Conservation (phyloP, 805 yeast species). For the Grigorovia jiainica region DNA sequence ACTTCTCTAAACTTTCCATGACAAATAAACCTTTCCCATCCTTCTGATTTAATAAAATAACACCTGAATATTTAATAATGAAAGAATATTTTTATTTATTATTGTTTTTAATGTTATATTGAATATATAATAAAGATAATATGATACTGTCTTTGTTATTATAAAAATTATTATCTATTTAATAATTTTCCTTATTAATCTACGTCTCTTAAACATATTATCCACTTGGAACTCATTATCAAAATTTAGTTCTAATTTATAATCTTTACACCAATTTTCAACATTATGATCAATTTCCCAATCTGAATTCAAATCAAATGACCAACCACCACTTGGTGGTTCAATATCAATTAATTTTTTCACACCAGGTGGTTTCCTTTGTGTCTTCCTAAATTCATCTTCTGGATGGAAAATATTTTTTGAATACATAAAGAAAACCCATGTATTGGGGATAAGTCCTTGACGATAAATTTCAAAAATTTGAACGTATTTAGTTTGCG, state of each 20-base stretch:
- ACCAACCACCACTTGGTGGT: slow-evolving; percentile 65
- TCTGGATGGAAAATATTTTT: slow-evolving; percentile 42
- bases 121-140: not conserved
- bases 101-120: too few relatives aligned
- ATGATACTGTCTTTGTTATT: not conserved
- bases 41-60: too few relatives aligned
- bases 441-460: slow-evolving; percentile 48
- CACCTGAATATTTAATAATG: too few relatives aligned
- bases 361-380: slow-evolving; percentile 59
- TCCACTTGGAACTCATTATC: slow-evolving; percentile 43
- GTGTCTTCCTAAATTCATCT: slow-evolving; percentile 37
- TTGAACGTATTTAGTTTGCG: slow-evolving; percentile 56
- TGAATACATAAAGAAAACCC: slow-evolving; percentile 55
- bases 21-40: too few relatives aligned
- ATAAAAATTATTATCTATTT: slow-evolving; percentile 25
- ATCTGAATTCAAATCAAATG: slow-evolving; percentile 44
- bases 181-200: slow-evolving; percentile 44
- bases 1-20: too few relatives aligned
- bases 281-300: slow-evolving; percentile 62
- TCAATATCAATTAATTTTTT: slow-evolving; percentile 41
- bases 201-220: slow-evolving; percentile 47
- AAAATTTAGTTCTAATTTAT: slow-evolving; percentile 32
- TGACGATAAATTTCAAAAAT: slow-evolving; percentile 66
- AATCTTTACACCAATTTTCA: slow-evolving; percentile 40
- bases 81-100: too few relatives aligned